Evolutionary conservation across 805 yeast genomes (phyloP), one percentile per base, ranked within the genome.

Genomic region (Sugiyamaella smithiae): DNA sequence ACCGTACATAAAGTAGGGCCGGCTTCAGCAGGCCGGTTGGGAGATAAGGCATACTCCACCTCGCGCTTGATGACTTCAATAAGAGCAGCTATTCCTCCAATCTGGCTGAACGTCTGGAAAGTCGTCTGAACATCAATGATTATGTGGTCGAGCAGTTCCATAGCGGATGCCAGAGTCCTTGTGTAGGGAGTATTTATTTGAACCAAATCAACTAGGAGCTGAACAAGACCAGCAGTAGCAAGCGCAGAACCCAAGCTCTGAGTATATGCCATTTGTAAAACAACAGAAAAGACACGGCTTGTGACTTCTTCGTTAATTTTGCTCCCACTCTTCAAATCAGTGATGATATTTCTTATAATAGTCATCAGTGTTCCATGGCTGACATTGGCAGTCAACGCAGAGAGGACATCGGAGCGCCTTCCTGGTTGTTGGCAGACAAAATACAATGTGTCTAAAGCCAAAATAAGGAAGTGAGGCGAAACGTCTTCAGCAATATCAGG

Each of bases 351-450:
- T 49, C 90, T 76, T 24, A 89, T 63, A 25, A 83, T 76, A 59
- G 86, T 89, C 68, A 85, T 86, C 33, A 90, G 61, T 9, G 81
- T 67, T 1, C 97, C 97, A 65, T 90, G 96, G 52, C 82, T 81
- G 33, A 90, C 88, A 62, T 88, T 88, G 7, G 93, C 97, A 17
- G 93, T 88, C 54, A 89, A 65, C 9, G 86, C 81, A 50, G 88
- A 75, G 46, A 89, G 73, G 19, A 90, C 73, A 56, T 89, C 97
- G 43, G 83, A 73, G 14, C 90, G 83, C 78, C 89, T 84, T 3
- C 75, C 75, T 41, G 80, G 80, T 58, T 80, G 81, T 17, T 76
- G 70, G 1, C 95, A 76, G 4, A 88, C 78, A 53, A 82, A 78
- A 53, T 85, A 85, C 45, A 90, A 70, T 0, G 90, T 77, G 51